These are phyloP conservation scores for Pontederia paniculata DNA, from an alignment of 176 grass and related monocot species.

Conservation along the genomic window DNA sequence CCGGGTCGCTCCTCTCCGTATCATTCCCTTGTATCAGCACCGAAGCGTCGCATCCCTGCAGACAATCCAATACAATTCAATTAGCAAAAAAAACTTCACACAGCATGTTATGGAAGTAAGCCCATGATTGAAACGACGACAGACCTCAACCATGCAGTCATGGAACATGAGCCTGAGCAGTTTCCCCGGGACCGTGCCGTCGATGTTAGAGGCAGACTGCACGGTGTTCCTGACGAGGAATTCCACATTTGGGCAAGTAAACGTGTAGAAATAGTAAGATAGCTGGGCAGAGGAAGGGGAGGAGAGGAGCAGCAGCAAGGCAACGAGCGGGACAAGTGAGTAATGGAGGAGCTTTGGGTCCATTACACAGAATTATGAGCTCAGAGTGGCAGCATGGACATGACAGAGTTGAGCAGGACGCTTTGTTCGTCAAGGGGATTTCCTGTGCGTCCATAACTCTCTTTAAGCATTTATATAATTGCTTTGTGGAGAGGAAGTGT, in stretches of 20 bases:
- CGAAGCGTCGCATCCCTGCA: conserved; percentile 82
- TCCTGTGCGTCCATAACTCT: no score
- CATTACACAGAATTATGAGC: no score
- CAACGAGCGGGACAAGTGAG: no score
- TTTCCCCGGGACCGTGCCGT: conserved; percentile 58
- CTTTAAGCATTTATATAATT: no score
- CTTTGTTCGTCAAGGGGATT: no score
- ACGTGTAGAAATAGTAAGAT: conserved; percentile 51
- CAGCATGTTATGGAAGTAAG: not conserved
- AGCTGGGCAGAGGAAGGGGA: conserved; percentile 25
- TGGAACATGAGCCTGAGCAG: conserved; percentile 88
- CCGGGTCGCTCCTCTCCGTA: conserved; percentile 73
- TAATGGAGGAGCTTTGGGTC: not conserved
- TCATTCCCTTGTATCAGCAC: conserved; percentile 73
- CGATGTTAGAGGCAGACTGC: conserved; percentile 35
- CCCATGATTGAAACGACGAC: not conserved
- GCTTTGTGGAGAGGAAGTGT: no score
- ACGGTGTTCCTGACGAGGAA: conserved; percentile 59
- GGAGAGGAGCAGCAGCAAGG: conserved; percentile 12
- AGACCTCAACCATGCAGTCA: conserved; percentile 91
- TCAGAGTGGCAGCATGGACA: no score
- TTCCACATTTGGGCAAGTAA: conserved; percentile 61
- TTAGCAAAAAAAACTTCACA: not conserved
- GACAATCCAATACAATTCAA: not conserved
- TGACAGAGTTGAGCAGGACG: no score